Evolutionary conservation across 2,329 filamentous ascomycete species (phyloP).

Genomic region (Phaeosphaeria sp.): DNA sequence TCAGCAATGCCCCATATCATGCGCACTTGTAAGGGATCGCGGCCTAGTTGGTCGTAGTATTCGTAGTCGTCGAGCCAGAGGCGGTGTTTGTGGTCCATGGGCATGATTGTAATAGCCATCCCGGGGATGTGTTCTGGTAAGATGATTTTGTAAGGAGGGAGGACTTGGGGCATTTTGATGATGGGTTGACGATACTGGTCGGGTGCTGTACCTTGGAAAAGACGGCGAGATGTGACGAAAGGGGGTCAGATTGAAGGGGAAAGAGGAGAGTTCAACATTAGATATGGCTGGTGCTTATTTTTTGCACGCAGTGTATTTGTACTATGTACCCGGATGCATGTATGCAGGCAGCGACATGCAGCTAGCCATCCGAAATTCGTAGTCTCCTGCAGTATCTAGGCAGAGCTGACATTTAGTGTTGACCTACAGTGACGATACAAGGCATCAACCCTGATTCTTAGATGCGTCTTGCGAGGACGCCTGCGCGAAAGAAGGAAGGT

Average conservation of each 20-base stretch:
- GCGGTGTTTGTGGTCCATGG: background rate
- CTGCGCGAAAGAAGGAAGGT: background rate
- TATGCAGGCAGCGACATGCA: background rate
- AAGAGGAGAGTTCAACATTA: background rate
- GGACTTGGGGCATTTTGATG: background rate
- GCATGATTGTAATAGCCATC: background rate
- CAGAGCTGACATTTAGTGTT: background rate
- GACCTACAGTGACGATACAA: background rate
- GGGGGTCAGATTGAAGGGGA: background rate
- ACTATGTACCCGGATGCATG: background rate
- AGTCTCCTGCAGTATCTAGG: background rate
- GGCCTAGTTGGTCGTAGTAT: slow-evolving; percentile 10
- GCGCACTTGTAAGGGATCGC: slow-evolving; percentile 5
- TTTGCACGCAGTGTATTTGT: background rate
- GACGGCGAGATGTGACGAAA: background rate
- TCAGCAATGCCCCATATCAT: slow-evolving; percentile 6
- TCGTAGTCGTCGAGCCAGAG: slow-evolving; percentile 5
- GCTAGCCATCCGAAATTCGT: background rate
- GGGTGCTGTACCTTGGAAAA: too few species aligned
- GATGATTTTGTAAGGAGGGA: background rate
- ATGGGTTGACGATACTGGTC: too few species aligned
- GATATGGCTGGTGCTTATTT: background rate
- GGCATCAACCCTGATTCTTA: background rate
- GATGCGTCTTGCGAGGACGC: background rate
- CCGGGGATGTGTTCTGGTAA: background rate